Base-by-base conservation (phyloP, 768 basidiomycete genomes). In the Lactarius sp. region DNA sequence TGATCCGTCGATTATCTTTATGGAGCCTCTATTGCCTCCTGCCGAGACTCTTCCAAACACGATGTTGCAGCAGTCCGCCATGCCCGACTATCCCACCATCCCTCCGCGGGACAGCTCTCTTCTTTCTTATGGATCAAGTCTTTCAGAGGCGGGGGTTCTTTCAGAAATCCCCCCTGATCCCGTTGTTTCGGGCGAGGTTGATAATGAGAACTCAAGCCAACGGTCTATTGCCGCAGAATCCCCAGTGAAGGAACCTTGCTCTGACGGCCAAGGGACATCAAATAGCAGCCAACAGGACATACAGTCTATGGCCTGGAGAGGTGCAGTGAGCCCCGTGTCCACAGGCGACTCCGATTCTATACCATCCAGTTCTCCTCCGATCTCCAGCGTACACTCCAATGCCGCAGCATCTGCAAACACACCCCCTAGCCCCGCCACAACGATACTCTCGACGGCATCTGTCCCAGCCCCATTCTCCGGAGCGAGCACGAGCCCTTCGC, bases 401-500 rank as follows among this genome's bases (percentile, higher is more conserved):
- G 27, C 37, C 10, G 41, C 57, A 18, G 37, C 13, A n/a, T 20
- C 18, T 16, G 37, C 37, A n/a, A 57, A 46, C 10, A 36, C 51
- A 44, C 20, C 59, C 14, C 57, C 66, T n/a, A 61, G 49, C 42
- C 59, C 62, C 31, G 22, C 47, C 27, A 50, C 52, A 22, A 34
- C 52, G 13, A 52, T 51, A 22, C 8, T 14, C 42, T n/a, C 64
- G 9, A 34, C 44, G 7, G 55, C 53, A 44, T 18, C 55, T 36
- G 22, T 47, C 4, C 16, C 68, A 22, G 37, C 54, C 2, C 8
- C 47, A 34, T 53, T 58, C 52, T 36, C 52, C 41, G n/a, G 56
- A 34, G 7, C 65, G 56, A 36, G 59, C 59, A 27, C 70, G 31
- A 69, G 69, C 47, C 59, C 72, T 46, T 69, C 73, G 27, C 69